Base-by-base conservation (phyloP, 345 rosid species). In the Hypericum androsaemum region DNA sequence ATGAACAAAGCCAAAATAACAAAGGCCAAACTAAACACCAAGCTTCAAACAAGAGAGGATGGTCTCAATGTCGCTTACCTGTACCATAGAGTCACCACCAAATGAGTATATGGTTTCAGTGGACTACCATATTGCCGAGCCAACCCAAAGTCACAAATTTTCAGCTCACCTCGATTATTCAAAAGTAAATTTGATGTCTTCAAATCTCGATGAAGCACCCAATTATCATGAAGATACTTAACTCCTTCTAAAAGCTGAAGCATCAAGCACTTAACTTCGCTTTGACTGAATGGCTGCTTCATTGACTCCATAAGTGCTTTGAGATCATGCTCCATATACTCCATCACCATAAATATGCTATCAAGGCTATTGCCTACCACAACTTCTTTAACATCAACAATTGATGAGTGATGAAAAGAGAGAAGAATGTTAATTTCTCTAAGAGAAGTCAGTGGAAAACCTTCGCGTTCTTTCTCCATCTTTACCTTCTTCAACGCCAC, bases 401-500 rank as follows among this genome's bases (percentile, higher is more conserved):
- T 73, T 43, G 98, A 85, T 22, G 90, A 80, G 59, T 92, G 97
- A 68, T 92, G 95, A 70, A 88, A 92, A 6, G 98, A 88, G 68
- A 92, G 95, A 70, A 92, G 94, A 59, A 92, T 82, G 58, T 92
- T 92, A 64, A 92, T 92, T 71, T 92, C 99, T 71, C 99, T 80
- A 39, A 92, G 67, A 55, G 99, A 61, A 45, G 99, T 92, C 73
- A 92, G 65, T 5, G 99, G 99, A 75, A 92, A 92, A 52, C 99
- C 99, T 80, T 92, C 99, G 61, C 95, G 82, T 80, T 92, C 97
- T 75, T 88, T 88, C 72, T 92, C 99, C 99, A 92, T 92, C 79
- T 92, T 92, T 43, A 92, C 99, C 78, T 88, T 88, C 79, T 92
- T 92, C 82, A 92, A 71, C 5, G 99, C 99, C 65, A 92, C 99